Evolutionary conservation across 257 asterid species (phyloP).

Genomic region (Lycium ferocissimum): DNA sequence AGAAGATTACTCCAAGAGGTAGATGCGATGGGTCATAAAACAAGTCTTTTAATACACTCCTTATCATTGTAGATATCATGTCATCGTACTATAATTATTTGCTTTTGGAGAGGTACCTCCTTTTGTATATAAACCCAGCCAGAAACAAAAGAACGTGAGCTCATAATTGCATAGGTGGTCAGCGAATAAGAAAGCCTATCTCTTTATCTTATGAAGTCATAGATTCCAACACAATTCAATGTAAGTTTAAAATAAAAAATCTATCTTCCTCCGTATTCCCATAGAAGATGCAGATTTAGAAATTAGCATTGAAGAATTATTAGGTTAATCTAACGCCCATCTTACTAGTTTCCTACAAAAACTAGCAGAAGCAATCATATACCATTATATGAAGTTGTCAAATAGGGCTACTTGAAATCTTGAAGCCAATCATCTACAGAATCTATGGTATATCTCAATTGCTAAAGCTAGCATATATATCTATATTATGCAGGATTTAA

Average conservation of each 20-base stretch:
- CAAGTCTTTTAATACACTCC: neutral
- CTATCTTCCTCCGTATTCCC: neutral
- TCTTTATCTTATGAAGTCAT: neutral
- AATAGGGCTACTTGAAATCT: neutral
- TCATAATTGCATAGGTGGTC: constrained; percentile 19
- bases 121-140: neutral
- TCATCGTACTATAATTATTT: neutral
- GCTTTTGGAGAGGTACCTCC: neutral
- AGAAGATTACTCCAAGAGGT: neutral
- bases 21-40: neutral
- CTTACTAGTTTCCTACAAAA: neutral
- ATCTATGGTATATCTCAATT: constrained; percentile 20
- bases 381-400: neutral
- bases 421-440: neutral
- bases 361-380: neutral
- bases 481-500: neutral
- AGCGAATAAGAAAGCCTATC: neutral
- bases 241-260: neutral
- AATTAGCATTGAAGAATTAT: neutral
- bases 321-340: neutral
- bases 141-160: constrained; percentile 15
- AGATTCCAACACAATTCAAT: neutral
- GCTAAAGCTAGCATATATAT: neutral
- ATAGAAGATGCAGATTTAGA: neutral
- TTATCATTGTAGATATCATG: constrained; percentile 1